These are phyloP conservation scores for Globisporangium alternatum DNA, from an alignment of 352 stramenopile genomes.

Conservation along the genomic window DNA sequence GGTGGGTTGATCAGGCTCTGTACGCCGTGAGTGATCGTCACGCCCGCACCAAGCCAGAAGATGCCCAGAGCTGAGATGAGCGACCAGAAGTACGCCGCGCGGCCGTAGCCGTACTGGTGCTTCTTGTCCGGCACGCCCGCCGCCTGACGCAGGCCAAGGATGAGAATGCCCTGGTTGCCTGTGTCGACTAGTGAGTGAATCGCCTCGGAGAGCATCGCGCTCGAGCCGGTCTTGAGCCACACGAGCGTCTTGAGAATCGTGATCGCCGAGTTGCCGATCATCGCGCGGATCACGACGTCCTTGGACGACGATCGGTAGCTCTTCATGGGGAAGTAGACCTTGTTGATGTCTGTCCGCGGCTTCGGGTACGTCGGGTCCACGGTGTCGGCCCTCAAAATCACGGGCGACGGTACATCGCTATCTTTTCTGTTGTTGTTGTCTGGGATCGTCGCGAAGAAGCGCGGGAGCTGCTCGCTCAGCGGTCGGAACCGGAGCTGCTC, in stretches of 20 bases:
- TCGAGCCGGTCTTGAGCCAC: conserved; percentile 92
- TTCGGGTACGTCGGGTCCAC: conserved; percentile 48
- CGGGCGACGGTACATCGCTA: background rate
- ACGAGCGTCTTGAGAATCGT: conserved; percentile 88
- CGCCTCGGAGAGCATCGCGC: conserved; percentile 96
- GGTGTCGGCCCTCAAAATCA: conserved; percentile 9
- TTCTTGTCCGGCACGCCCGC: conserved; percentile 89
- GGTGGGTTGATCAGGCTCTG: conserved; percentile 78
- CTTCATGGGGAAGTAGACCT: conserved; percentile 83
- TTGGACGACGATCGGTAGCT: conserved; percentile 73
- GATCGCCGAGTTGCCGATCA: conserved; percentile 95
- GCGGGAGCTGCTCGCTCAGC: background rate
- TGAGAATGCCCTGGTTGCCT: conserved; percentile 94
- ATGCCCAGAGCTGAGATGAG: conserved; percentile 98
- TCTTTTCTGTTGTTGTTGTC: conserved; percentile 2
- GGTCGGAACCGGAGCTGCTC: conserved; percentile 4
- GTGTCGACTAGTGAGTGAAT: conserved; percentile 97
- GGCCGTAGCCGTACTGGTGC: conserved; percentile 98
- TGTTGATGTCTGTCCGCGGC: conserved; percentile 79
- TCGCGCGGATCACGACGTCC: conserved; percentile 83
- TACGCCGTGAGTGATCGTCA: conserved; percentile 92
- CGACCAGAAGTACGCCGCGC: conserved; percentile 98
- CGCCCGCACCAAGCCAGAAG: conserved; percentile 96
- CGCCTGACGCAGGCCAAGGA: conserved; percentile 80
- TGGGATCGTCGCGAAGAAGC: conserved; percentile 10